Evolutionary conservation across 768 basidiomycete species (phyloP).

Genomic region (Hericium erinaceus): DNA sequence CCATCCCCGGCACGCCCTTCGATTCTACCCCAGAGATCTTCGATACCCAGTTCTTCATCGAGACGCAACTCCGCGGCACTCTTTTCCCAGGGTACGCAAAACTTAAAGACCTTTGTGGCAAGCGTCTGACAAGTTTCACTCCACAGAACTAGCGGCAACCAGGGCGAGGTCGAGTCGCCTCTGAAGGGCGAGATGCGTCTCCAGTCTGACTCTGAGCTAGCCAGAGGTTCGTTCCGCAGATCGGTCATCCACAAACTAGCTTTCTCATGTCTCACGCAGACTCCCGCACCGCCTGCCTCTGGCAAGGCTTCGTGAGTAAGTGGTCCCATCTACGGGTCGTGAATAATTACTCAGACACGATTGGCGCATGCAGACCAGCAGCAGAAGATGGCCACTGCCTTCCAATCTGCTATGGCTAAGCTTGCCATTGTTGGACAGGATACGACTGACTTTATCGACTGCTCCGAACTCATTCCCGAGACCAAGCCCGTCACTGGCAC

Average conservation of each 20-base stretch:
- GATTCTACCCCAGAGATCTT: conserved; percentile 36
- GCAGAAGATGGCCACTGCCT: conserved; percentile 16
- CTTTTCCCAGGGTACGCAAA: conserved; percentile 25
- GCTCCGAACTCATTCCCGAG: conserved; percentile 35
- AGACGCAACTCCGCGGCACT: conserved; percentile 34
- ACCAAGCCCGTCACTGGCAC: conserved; percentile 20
- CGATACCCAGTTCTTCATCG: conserved; percentile 38
- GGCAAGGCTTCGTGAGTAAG: conserved; percentile 32
- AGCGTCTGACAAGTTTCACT: conserved; percentile 3
- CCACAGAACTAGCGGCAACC: conserved; percentile 26
- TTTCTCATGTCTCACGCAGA: conserved; percentile 17
- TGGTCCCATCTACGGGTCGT: neutral
- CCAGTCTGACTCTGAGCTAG: conserved; percentile 29
- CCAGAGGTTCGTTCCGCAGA: conserved; percentile 8
- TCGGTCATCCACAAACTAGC: neutral
- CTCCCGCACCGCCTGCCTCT: conserved; percentile 35
- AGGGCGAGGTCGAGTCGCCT: conserved; percentile 31
- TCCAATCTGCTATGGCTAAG: conserved; percentile 22
- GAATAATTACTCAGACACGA: neutral
- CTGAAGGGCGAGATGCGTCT: conserved; percentile 35
- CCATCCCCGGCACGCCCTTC: conserved; percentile 29
- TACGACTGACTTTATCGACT: conserved; percentile 25
- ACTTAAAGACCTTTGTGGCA: neutral
- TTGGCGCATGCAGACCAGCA: conserved; percentile 17
- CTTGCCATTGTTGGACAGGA: conserved; percentile 23